Percentiles rank a stretch among this genome's conserved stretches.
Evolutionary conservation across 2,329 filamentous ascomycete species (phyloP).

Genomic region (Cladosporium halotolerans): DNA sequence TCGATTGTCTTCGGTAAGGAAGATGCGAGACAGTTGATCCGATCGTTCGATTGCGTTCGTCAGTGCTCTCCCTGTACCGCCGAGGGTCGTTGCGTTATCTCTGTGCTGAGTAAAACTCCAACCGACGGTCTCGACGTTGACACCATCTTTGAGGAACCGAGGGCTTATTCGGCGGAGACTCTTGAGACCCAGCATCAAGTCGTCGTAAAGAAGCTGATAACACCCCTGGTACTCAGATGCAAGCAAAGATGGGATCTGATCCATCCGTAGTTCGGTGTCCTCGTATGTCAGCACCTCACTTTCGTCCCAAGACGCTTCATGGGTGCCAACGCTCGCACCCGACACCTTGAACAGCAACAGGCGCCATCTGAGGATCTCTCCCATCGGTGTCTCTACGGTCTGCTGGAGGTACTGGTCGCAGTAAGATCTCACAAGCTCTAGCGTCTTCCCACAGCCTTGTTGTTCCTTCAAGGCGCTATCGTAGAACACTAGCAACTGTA

Average conservation of each 20-base stretch:
- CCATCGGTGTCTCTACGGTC: conserved; percentile 14
- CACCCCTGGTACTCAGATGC: conserved; percentile 11
- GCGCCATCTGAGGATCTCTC: conserved; percentile 14
- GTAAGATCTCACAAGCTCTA: conserved; percentile 6
- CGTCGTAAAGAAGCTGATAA: conserved; percentile 7
- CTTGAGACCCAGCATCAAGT: conserved; percentile 9
- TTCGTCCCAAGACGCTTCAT: conserved; percentile 11
- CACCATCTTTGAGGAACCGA: conserved; percentile 3
- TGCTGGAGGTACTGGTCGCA: conserved; percentile 9
- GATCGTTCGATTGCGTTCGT: not conserved
- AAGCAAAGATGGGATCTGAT: conserved; percentile 11
- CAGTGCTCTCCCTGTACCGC: not conserved
- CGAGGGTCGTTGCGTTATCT: not conserved
- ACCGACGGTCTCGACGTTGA: conserved; percentile 10
- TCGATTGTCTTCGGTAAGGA: not conserved
- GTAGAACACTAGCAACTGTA: conserved; percentile 14
- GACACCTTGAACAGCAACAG: conserved; percentile 12
- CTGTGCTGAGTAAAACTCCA: conserved; percentile 12
- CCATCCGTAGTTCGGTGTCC: conserved; percentile 10
- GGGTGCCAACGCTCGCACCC: conserved; percentile 3
- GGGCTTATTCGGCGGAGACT: conserved; percentile 1
- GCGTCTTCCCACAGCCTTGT: conserved; percentile 7
- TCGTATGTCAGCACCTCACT: conserved; percentile 12
- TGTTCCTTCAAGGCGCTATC: conserved; percentile 8
- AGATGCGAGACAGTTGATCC: not conserved